Conservation (phyloP, 805 yeast genomes). For the Candida nanaspora region DNA sequence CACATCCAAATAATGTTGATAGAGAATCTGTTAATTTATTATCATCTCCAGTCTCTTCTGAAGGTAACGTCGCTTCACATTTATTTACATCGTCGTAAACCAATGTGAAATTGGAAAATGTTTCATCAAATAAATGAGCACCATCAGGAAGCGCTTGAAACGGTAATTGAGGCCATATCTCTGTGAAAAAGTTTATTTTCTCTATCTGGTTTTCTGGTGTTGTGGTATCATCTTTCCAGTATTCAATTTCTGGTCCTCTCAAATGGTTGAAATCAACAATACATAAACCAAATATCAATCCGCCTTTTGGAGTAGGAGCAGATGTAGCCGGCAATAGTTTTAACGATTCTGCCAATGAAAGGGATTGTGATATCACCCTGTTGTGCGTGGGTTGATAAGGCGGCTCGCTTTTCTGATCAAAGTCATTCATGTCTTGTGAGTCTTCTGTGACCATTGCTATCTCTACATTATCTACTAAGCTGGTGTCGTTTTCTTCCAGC, state of each 20-base stretch:
- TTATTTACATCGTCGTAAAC: slow-evolving; percentile 53
- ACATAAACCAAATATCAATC: slow-evolving; percentile 70
- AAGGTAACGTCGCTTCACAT: slow-evolving; percentile 38
- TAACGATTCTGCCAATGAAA: not conserved
- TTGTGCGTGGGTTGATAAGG: not conserved
- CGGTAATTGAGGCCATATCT: slow-evolving; percentile 79
- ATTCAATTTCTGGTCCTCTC: slow-evolving; percentile 93
- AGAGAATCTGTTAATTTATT: not conserved
- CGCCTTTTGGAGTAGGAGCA: not conserved
- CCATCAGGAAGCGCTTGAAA: slow-evolving; percentile 97
- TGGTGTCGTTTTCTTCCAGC: too few species aligned
- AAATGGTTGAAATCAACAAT: slow-evolving; percentile 88
- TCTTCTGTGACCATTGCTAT: too few species aligned
- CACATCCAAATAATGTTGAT: slow-evolving; percentile 94
- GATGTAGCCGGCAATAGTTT: not conserved
- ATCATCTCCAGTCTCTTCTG: slow-evolving; percentile 9
- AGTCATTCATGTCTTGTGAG: too few species aligned
- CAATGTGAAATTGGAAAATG: slow-evolving; percentile 84
- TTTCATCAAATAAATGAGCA: slow-evolving; percentile 87
- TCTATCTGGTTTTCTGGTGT: slow-evolving; percentile 24
- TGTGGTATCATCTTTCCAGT: slow-evolving; percentile 55
- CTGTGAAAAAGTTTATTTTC: slow-evolving; percentile 24
- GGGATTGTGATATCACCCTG: not conserved
- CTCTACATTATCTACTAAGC: too few species aligned
- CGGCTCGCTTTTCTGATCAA: too few species aligned